Base-by-base conservation (phyloP, 2,329 filamentous ascomycete genomes). In the Calonectria fujianensis region DNA sequence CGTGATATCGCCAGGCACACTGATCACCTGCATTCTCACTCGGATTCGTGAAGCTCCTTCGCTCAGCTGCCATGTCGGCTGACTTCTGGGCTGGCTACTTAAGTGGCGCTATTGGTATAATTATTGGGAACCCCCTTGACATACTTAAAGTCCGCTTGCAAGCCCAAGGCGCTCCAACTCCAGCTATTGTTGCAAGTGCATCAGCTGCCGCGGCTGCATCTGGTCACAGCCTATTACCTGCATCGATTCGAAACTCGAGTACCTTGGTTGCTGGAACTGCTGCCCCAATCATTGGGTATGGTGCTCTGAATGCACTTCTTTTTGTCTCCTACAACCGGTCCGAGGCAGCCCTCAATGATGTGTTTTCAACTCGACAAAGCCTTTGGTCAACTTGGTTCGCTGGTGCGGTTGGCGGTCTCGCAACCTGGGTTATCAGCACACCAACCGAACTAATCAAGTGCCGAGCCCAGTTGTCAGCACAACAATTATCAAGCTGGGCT, bases 11-110 rank as follows among this genome's bases (percentile, higher is more conserved):
- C 73, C 31, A 77, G 63, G 51, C 65, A 63, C 37, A 41, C 68
- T 35, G 68, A 79, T 69, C 54, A 39, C 69, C 59, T 76, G 39
- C 69, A 75, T 14, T 51, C 32, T n/a, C 54, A 45, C 57, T 29
- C 59, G 31, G 64, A 75, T 32, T 72, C 72, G 32, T 76, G 51
- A 74, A 59, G 32, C 16, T 24, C 52, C 20, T 54, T 50, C 32
- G 16, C 50, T 67, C 14, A 4, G 54, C 45, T 73, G 65, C 18
- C 57, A 96, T 97, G 94, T 95, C 94, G 66, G 92, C 95, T 79
- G 96, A 98, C 83, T 98, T 98, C 85, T 98, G 95, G 94, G 95
- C 96, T 73, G 96, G 96, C 81, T 98, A 98, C 85, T 86, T 97
- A 75, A 96, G 94, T 82, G 96, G 96, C 69, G 95, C 94, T 72